Conservation (phyloP, 2,329 filamentous ascomycete genomes). For the Colletotrichum sp. region DNA sequence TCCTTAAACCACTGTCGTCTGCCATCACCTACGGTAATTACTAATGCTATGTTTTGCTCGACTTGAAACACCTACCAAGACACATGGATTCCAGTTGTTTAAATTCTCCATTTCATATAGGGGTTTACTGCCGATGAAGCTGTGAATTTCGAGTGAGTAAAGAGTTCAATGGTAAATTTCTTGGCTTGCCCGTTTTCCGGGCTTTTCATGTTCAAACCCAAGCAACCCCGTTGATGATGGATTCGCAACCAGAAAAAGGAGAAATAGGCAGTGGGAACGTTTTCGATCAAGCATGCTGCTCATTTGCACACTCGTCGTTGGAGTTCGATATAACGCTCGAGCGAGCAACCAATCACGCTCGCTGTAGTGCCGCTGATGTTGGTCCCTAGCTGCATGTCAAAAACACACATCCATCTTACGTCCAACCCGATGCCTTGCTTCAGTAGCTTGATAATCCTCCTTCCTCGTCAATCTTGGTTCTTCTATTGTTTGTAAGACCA, state of each 20-base stretch:
- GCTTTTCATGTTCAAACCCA: rapidly evolving
- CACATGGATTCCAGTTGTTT: rapidly evolving
- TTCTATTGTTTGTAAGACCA: no score
- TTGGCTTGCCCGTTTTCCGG: neutral
- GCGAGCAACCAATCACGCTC: neutral
- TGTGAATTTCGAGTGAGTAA: rapidly evolving
- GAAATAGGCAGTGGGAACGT: rapidly evolving
- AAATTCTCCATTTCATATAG: neutral
- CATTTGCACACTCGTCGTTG: neutral
- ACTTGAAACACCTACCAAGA: neutral
- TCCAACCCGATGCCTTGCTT: neutral
- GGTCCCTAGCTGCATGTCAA: rapidly evolving
- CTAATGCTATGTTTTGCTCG: rapidly evolving
- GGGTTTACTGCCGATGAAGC: rapidly evolving
- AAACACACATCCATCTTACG: neutral
- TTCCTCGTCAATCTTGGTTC: no score
- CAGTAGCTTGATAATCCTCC: neutral
- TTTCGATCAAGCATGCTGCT: rapidly evolving
- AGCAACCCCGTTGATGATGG: rapidly evolving
- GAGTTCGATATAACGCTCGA: neutral
- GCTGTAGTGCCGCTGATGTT: neutral
- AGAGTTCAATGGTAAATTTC: neutral
- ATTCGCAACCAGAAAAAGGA: neutral
- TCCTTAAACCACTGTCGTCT: no score
- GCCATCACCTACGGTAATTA: no score